Evolutionary conservation across 495 filamentous ascomycete species (phyloP).

Genomic region (Penicillium salamii): DNA sequence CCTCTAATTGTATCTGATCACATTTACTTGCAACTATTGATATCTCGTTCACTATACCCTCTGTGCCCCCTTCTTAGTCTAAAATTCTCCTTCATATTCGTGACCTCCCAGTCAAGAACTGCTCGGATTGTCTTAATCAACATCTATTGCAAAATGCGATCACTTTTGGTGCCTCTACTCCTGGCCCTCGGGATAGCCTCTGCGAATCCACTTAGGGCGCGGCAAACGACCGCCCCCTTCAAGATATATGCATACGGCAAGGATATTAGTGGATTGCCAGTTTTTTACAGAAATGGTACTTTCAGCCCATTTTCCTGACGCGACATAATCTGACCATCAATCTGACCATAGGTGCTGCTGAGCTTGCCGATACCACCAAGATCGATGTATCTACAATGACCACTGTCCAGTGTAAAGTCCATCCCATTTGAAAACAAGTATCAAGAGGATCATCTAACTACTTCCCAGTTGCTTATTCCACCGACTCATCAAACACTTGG

Average conservation of each 20-base stretch:
- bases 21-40: background rate
- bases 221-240: constrained; percentile 15
- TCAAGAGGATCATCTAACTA: background rate
- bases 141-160: background rate
- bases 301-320: background rate
- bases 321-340: background rate
- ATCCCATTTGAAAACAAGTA: background rate
- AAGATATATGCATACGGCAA: constrained; percentile 33
- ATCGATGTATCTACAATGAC: constrained; percentile 1
- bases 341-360: constrained; percentile 8
- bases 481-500: constrained; percentile 7
- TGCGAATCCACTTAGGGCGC: constrained; percentile 7
- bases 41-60: background rate
- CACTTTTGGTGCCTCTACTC: background rate
- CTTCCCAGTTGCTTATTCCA: constrained; percentile 2
- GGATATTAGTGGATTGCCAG: constrained; percentile 30
- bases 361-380: constrained; percentile 8
- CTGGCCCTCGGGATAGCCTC: constrained; percentile 1
- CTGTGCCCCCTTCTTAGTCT: background rate
- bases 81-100: background rate
- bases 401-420: constrained; percentile 11
- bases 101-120: too few species aligned
- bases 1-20: background rate
- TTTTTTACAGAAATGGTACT: constrained; percentile 33
- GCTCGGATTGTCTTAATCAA: background rate